A percentile compares a stretch with the other conserved stretches of the same genome.
Evolutionary conservation across 1,139 yeast species (phyloP).

Genomic region (Sugiyamaella japonica): DNA sequence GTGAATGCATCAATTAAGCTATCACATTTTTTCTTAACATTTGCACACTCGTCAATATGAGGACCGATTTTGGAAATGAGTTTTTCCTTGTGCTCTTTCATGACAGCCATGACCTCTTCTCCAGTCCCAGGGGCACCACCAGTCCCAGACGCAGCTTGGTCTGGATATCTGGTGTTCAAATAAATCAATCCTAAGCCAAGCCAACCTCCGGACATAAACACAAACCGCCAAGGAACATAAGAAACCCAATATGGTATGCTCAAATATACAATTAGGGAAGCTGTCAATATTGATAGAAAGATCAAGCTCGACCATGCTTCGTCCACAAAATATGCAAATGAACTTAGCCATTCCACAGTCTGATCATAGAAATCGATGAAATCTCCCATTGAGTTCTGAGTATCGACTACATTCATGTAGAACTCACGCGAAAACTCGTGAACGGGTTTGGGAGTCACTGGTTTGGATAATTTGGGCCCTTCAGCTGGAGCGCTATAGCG

Average conservation of each 20-base stretch:
- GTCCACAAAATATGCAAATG: conserved; percentile 67
- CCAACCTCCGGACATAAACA: conserved; percentile 54
- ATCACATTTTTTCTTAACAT: not conserved
- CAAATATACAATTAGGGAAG: conserved; percentile 37
- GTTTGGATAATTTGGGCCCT: conserved; percentile 52
- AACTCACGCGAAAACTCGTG: conserved; percentile 81
- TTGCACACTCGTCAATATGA: not conserved
- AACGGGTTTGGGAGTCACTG: conserved; percentile 66
- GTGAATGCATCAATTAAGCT: conserved; percentile 42
- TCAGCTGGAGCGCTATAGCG: conserved; percentile 46
- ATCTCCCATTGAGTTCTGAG: conserved; percentile 78
- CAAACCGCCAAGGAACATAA: conserved; percentile 39
- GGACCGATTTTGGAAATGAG: conserved; percentile 8
- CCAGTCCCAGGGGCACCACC: not conserved
- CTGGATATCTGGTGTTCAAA: not conserved
- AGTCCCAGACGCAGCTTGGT: not conserved
- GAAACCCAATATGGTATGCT: conserved; percentile 43
- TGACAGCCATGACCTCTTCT: conserved; percentile 1
- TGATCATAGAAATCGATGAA: conserved; percentile 67
- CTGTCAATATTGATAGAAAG: conserved; percentile 40
- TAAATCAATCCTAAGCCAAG: conserved; percentile 39
- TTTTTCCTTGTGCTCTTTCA: not conserved
- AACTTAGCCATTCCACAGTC: conserved; percentile 49
- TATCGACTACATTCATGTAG: conserved; percentile 72
- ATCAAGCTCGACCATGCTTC: conserved; percentile 54